Conservation (phyloP, 768 basidiomycete species). For the Hericium rajendrae region DNA sequence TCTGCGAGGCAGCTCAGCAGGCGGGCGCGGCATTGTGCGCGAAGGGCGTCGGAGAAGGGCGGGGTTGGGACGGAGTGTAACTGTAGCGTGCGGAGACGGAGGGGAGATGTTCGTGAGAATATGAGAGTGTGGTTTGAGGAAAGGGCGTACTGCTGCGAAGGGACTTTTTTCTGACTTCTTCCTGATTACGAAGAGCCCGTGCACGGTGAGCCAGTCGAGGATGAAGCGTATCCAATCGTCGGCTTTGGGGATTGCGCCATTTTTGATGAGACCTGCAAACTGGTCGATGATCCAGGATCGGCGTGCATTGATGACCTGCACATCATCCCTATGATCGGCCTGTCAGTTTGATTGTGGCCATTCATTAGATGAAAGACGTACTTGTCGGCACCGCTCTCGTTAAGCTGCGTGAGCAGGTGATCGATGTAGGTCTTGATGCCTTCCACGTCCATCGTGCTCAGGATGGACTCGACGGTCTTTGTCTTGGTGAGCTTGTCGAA, state of each 20-base stretch:
- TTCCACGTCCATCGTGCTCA: conserved; percentile 59
- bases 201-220: conserved; percentile 72
- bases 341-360: background rate
- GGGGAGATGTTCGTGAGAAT: background rate
- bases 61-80: conserved; percentile 54
- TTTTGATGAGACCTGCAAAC: conserved; percentile 65
- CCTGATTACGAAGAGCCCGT: conserved; percentile 71
- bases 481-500: conserved; percentile 91
- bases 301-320: conserved; percentile 41
- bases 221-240: conserved; percentile 70
- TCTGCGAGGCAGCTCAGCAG: conserved; percentile 70
- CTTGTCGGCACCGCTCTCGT: conserved; percentile 36
- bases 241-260: conserved; percentile 67
- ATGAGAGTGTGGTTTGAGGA: background rate
- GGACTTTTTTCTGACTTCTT: conserved; percentile 64
- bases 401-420: conserved; percentile 57
- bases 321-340: conserved; percentile 28
- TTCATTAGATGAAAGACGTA: conserved; percentile 19
- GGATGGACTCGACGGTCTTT: conserved; percentile 81
- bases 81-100: conserved; percentile 27
- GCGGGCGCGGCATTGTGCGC: conserved; percentile 53
- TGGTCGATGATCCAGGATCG: conserved; percentile 86
- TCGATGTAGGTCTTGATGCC: conserved; percentile 73
- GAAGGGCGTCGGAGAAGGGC: conserved; percentile 63
- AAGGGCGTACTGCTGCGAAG: conserved; percentile 45